phyloP scores from a whole-genome alignment of 169 alveolate species.

The Babesia gibsoni region DNA sequence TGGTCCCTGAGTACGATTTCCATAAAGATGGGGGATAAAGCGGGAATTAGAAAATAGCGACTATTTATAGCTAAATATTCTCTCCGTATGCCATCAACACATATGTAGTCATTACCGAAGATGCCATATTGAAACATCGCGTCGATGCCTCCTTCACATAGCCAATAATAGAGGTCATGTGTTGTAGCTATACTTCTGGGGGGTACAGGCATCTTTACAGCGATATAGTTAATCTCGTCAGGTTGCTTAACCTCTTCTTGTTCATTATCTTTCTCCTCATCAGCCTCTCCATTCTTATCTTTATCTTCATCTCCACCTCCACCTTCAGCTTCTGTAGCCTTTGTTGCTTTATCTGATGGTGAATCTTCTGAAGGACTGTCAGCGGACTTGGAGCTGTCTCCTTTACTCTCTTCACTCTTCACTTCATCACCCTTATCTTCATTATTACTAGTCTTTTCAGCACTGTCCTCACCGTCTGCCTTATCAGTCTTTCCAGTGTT shows the following conservation, averaged over 20 bases:
- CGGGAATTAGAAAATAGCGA: slow-evolving; percentile 26
- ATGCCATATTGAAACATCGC: not conserved
- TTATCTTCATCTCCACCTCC: not conserved
- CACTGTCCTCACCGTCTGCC: too few species aligned
- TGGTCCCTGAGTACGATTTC: slow-evolving; percentile 5
- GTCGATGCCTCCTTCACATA: slow-evolving; percentile 16
- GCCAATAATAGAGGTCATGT: slow-evolving; percentile 41
- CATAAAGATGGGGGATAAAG: not conserved
- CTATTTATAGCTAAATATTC: slow-evolving; percentile 6
- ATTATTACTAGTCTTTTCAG: too few species aligned
- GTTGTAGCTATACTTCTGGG: slow-evolving; percentile 5
- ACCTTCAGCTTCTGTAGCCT: not conserved
- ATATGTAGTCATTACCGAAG: not conserved
- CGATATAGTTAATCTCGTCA: not conserved
- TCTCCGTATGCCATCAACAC: not conserved
- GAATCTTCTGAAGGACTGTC: too few species aligned
- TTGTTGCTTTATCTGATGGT: too few species aligned
- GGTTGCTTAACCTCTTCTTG: not conserved
- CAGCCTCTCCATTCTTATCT: not conserved
- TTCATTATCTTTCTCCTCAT: not conserved
- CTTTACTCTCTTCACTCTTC: too few species aligned
- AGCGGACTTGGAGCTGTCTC: too few species aligned
- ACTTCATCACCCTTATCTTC: too few species aligned
- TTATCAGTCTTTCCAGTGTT: too few species aligned
- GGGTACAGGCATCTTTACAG: not conserved